Evolutionary conservation across 176 grass and related monocot species (phyloP), one percentile per base, ranked within the genome.

Genomic region (Musa acuminata): DNA sequence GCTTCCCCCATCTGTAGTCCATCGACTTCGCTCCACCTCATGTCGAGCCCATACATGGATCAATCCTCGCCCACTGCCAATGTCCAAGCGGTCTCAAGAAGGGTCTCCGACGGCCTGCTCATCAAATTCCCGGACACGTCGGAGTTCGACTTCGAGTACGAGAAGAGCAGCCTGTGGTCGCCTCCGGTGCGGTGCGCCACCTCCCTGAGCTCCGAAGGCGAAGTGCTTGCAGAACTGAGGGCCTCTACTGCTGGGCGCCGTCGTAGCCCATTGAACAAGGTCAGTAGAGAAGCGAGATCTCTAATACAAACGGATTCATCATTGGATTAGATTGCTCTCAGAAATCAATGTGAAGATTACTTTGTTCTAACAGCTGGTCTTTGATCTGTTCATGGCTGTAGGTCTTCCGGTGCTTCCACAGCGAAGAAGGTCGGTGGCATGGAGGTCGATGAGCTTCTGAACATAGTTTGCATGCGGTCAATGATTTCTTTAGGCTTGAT

Each of bases 61-160:
- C 13, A n/a, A 20, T 60, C 19, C n/a, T 25, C 80, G 1, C 29
- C 55, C 3, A 4, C 21, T 0, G 1, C 23, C 51, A 59, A 48
- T 71, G 84, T 90, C 72, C 88, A 90, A 77, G 72, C 87, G 75
- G 89, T 96, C 77, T 82, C 92, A 14, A 71, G 79, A 77, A 87
- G 72, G 54, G 79, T 91, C 53, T 92, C 83, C 51, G 82, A 96
- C 64, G 83, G 74, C 67, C 82, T 96, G 6, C 76, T 96, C 12
- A 69, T 60, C 63, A 96, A 96, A 74, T 96, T 92, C 80, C 69
- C 52, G 70, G 92, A 96, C 82, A 72, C 79, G 50, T 76, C 86
- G 58, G 86, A 89, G 77, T 89, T 92, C 52, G 89, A 90, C 77
- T 96, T 96, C 69, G 89, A 96, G 19, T 96, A 96, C 22, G 87